These are phyloP conservation scores for Yarrowia keelungensis DNA, from an alignment of 805 yeast species.

Conservation along the genomic window DNA sequence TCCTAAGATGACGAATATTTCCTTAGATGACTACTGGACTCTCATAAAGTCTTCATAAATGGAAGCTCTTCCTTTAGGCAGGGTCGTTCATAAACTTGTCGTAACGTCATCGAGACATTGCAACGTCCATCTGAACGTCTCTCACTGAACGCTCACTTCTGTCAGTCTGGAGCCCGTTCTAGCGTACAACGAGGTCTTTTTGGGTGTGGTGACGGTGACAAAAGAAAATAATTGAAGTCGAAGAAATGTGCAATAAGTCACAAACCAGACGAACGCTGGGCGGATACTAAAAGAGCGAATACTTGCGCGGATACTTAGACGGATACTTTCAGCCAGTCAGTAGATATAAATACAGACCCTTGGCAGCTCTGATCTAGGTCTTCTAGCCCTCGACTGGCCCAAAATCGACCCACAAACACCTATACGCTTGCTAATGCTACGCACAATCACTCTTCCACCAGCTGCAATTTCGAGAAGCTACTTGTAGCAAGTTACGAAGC, in stretches of 20 bases:
- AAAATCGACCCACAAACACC: too few relatives aligned
- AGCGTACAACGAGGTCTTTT: background rate
- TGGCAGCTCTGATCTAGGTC: too few relatives aligned
- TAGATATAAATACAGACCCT: background rate
- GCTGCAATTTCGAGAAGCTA: too few relatives aligned
- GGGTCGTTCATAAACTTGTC: background rate
- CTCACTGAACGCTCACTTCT: background rate
- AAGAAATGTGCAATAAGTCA: background rate
- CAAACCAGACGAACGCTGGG: background rate
- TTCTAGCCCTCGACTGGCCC: too few relatives aligned
- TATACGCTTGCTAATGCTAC: too few relatives aligned
- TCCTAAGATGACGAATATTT: background rate
- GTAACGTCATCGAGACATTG: background rate
- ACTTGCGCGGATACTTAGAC: background rate
- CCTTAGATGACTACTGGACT: background rate
- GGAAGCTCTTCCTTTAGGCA: background rate
- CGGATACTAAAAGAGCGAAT: background rate
- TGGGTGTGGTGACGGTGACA: background rate
- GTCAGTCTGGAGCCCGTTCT: background rate
- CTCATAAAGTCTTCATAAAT: background rate
- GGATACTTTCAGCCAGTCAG: background rate
- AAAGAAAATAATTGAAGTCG: background rate
- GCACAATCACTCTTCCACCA: too few relatives aligned
- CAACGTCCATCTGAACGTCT: too few relatives aligned
- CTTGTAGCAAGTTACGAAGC: too few relatives aligned